phyloP scores from a whole-genome alignment of 345 rosid genomes.

The Rhodamnia argentea region DNA sequence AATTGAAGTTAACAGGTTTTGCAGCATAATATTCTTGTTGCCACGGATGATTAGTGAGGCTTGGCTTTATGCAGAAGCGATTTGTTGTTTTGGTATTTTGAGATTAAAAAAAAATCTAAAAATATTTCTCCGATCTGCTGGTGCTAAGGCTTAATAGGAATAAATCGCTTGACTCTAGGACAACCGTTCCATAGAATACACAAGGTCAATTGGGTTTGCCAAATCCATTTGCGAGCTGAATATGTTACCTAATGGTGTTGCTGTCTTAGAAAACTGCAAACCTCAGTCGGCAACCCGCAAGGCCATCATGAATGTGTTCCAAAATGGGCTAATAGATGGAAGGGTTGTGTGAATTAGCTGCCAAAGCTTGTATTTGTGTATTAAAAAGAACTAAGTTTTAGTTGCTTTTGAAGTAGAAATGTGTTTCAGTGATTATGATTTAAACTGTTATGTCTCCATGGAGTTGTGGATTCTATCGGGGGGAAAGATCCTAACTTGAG shows the following conservation, averaged over 20 bases:
- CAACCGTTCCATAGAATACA: neutral
- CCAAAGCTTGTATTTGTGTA: neutral
- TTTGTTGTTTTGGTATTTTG: neutral
- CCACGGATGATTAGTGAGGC: neutral
- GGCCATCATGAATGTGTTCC: neutral
- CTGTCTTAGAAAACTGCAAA: neutral
- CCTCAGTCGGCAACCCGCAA: neutral
- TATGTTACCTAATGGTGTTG: neutral
- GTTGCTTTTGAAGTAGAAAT: neutral
- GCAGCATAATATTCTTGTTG: neutral
- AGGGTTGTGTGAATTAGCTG: neutral
- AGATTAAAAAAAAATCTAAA: neutral
- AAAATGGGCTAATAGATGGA: neutral
- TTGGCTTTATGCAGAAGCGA: neutral
- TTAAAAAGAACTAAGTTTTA: neutral
- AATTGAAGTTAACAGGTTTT: neutral
- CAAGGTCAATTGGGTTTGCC: neutral
- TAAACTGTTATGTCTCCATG: neutral
- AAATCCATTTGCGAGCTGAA: neutral
- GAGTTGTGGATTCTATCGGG: neutral
- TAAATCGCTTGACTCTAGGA: neutral
- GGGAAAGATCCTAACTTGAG: neutral
- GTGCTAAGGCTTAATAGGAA: neutral
- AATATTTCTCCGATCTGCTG: neutral
- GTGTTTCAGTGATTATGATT: neutral